These are phyloP conservation scores for Penicillium sp. DNA, from an alignment of 2,329 filamentous ascomycete species.

Conservation along the genomic window DNA sequence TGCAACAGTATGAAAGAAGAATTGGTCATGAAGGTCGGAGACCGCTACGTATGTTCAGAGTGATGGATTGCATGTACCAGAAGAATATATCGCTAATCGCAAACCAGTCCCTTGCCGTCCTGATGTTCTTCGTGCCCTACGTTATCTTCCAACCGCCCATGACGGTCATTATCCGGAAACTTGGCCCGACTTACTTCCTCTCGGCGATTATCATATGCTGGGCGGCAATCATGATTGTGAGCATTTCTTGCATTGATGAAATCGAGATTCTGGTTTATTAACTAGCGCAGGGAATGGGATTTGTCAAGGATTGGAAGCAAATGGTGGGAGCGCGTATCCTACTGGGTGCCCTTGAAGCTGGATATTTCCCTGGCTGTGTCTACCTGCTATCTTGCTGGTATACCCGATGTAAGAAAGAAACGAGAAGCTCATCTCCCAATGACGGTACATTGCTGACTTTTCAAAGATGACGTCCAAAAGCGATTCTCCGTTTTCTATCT, in stretches of 20 bases:
- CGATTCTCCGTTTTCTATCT: constrained; percentile 49
- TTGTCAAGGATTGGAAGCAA: constrained; percentile 30
- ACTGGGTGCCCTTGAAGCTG: constrained; percentile 34
- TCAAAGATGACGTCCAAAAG: constrained; percentile 33
- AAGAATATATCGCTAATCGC: background rate
- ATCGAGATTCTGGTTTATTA: background rate
- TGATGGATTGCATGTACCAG: background rate
- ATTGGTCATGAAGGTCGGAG: constrained; percentile 12
- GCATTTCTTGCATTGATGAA: background rate
- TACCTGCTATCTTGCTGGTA: constrained; percentile 76
- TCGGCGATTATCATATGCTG: constrained; percentile 30
- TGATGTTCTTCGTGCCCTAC: constrained; percentile 37
- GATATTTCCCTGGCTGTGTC: constrained; percentile 69
- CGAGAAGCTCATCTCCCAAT: no score
- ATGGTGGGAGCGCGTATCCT: constrained; percentile 28
- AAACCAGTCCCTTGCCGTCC: constrained; percentile 31
- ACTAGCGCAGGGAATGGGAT: constrained; percentile 29
- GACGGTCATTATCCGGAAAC: constrained; percentile 32
- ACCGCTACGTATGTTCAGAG: constrained; percentile 21
- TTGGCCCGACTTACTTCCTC: constrained; percentile 32
- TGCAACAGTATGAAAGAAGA: constrained; percentile 19
- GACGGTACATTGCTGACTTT: constrained; percentile 1
- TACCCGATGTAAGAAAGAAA: constrained; percentile 42
- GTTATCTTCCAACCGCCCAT: constrained; percentile 33
- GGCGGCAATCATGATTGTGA: constrained; percentile 32